Conservation (phyloP, 768 basidiomycete genomes). For the Lentinula detonsa region DNA sequence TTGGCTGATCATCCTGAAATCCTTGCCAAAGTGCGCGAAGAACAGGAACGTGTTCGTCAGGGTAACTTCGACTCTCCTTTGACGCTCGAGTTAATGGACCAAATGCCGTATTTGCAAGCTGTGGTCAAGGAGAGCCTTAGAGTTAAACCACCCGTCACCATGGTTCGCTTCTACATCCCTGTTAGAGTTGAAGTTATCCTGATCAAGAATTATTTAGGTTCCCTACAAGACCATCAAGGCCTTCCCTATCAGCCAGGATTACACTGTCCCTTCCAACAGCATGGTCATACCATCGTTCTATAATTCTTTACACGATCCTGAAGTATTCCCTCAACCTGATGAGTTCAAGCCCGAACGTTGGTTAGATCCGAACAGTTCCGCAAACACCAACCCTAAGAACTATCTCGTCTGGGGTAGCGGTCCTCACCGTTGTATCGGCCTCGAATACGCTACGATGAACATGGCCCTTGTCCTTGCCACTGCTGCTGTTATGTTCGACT, state of each 20-base stretch:
- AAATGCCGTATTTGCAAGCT: conserved; percentile 90
- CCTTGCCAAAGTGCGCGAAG: conserved; percentile 82
- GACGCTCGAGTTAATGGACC: conserved; percentile 83
- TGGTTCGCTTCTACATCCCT: conserved; percentile 47
- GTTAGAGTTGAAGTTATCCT: neutral
- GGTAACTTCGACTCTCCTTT: conserved; percentile 72
- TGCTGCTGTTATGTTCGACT: conserved; percentile 77
- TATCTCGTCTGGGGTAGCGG: conserved; percentile 95
- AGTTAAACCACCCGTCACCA: conserved; percentile 89
- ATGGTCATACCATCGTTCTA: conserved; percentile 96
- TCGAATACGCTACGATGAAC: conserved; percentile 91
- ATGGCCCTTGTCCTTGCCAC: conserved; percentile 80
- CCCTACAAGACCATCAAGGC: conserved; percentile 88
- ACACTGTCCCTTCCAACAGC: conserved; percentile 84
- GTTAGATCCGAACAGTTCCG: conserved; percentile 75
- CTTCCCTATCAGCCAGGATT: conserved; percentile 89
- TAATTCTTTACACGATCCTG: conserved; percentile 87
- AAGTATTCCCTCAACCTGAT: conserved; percentile 84
- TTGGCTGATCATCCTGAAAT: conserved; percentile 89
- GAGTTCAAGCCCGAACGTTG: conserved; percentile 84
- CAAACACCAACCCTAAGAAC: conserved; percentile 85
- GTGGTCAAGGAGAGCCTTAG: conserved; percentile 93
- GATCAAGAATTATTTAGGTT: conserved; percentile 47
- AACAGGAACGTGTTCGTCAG: conserved; percentile 79
- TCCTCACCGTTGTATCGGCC: conserved; percentile 87